Percentiles rank a stretch among this genome's conserved stretches.
These are phyloP conservation scores for Kurtzmaniella quercitrusa DNA, from an alignment of 1,139 yeast species.

Conservation along the genomic window DNA sequence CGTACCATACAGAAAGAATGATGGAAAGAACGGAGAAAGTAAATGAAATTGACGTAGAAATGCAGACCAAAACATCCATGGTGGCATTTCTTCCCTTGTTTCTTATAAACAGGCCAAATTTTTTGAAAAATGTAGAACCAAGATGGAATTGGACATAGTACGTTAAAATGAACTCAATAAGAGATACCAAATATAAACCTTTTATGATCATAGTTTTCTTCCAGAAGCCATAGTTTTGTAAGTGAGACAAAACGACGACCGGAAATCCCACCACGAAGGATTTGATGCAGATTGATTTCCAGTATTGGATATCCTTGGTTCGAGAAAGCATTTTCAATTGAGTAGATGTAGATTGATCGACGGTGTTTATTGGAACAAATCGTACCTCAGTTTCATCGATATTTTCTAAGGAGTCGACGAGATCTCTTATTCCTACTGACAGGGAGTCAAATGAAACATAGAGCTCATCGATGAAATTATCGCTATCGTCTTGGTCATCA, in stretches of 20 bases:
- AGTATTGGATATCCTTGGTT: constrained; percentile 65
- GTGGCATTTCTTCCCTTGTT: constrained; percentile 69
- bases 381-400: constrained; percentile 20
- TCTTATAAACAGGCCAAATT: constrained; percentile 60
- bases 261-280: constrained; percentile 61
- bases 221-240: constrained; percentile 35
- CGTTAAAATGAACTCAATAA: constrained; percentile 61
- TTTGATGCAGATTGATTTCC: constrained; percentile 56
- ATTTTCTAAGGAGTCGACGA: constrained; percentile 41
- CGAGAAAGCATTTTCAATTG: constrained; percentile 71
- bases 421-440: constrained; percentile 51
- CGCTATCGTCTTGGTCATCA: constrained; percentile 13
- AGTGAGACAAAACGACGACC: constrained; percentile 52
- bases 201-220: constrained; percentile 27
- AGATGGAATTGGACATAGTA: constrained; percentile 66
- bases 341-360: constrained; percentile 46
- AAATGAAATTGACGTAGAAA: constrained; percentile 80
- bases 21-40: constrained; percentile 66
- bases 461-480: constrained; percentile 31
- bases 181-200: constrained; percentile 56
- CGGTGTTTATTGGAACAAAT: constrained; percentile 41
- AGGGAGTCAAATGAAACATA: constrained; percentile 41
- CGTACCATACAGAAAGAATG: constrained; percentile 35
- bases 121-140: constrained; percentile 61
- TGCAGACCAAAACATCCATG: constrained; percentile 88